A percentile compares a stretch with the other conserved stretches of the same genome.
Evolutionary conservation across 2,329 filamentous ascomycete species (phyloP).

Genomic region (Colletotrichum sp.): DNA sequence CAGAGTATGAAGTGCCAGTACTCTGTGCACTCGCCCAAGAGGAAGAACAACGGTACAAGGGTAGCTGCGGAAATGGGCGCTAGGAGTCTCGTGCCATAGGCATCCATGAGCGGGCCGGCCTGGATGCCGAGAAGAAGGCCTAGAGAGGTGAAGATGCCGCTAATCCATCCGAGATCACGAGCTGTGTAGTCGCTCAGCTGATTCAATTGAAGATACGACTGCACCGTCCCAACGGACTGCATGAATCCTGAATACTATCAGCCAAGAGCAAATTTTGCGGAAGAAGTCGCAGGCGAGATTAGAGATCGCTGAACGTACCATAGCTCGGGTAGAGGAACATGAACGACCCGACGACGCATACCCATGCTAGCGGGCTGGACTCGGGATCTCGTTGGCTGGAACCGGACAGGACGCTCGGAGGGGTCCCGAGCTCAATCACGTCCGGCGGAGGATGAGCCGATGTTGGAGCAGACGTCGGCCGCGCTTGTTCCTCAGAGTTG

Average conservation of each 20-base stretch:
- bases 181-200: conserved; percentile 46
- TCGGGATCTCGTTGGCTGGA: neutral
- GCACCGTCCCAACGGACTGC: conserved; percentile 51
- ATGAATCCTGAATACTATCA: conserved; percentile 42
- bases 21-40: conserved; percentile 48
- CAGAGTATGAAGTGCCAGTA: conserved; percentile 56
- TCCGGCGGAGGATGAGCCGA: neutral
- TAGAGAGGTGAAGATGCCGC: conserved; percentile 49
- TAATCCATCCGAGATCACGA: conserved; percentile 55
- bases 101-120: conserved; percentile 53
- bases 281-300: neutral
- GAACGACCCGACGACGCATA: conserved; percentile 15
- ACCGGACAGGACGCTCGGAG: neutral
- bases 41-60: conserved; percentile 44
- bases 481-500: neutral
- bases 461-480: neutral
- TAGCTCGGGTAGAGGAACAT: conserved; percentile 20
- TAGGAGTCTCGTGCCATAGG: conserved; percentile 47
- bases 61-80: conserved; percentile 38
- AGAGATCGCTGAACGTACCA: neutral
- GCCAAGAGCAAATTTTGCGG: neutral
- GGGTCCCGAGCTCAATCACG: neutral
- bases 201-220: conserved; percentile 49
- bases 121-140: conserved; percentile 50
- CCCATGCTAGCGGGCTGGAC: conserved; percentile 13